Evolutionary conservation across 257 asterid species (phyloP), one percentile per base, ranked within the genome.

Genomic region (Lycium barbarum): DNA sequence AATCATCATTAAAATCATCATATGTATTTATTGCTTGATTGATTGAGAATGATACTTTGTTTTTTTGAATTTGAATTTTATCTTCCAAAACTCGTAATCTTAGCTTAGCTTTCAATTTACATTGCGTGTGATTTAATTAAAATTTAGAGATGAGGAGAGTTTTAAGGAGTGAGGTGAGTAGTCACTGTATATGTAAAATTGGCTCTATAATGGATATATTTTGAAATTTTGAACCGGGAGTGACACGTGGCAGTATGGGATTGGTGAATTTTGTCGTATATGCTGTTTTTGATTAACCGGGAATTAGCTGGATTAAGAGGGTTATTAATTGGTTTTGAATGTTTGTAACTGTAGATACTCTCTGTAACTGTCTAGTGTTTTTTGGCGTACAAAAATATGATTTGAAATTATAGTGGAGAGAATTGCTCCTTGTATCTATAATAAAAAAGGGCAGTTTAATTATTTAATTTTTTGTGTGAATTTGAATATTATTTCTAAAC

Each of bases 81-180:
- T 26, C 33, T 26, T 26, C 33, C 33, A 26, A 26, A 4, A 12
- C 5, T 43, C 72, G 33, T 26, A 65, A 63, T 63, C 71, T n/a
- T 71, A 74, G 11, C 81, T 22, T 6, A 74, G 62, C 26, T 74
- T 74, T 74, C 61, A 49, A 49, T 47, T 74, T 61, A 74, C 20
- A 49, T 47, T 49, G 81, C 81, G 35, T 74, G 40, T 18, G 6
- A 47, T 74, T 7, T 13, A 53, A 49, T 12, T 74, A 20, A 74
- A 40, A 4, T 40, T 70, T 10, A 10, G 26, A 63, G 15, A 59
- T 58, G 17, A 5, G 18, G 13, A 49, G 55, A 49, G 55, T 72
- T 72, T 40, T 43, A 72, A 51, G 80, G 79, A 8, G 36, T n/a
- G 82, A 74, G 61, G 15, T 76, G 63, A 76, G 9, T 7, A 14